Conservation (phyloP, 306 rosid species). For the Castanea mollissima region DNA sequence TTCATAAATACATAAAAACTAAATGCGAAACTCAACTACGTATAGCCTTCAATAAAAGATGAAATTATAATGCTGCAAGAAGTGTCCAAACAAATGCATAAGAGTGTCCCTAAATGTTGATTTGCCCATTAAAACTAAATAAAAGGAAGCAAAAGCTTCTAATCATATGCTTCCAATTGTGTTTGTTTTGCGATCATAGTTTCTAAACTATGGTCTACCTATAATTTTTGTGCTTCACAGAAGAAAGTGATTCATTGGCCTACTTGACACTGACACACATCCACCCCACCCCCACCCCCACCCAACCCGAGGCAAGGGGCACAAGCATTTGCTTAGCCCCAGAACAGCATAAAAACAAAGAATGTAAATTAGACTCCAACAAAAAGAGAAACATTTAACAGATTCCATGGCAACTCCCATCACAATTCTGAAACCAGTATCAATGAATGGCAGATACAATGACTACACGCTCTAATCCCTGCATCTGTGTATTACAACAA, state of each 20-base stretch:
- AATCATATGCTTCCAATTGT: neutral
- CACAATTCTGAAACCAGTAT: neutral
- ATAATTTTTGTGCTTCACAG: neutral
- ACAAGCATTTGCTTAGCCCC: neutral
- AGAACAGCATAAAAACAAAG: neutral
- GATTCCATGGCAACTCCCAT: neutral
- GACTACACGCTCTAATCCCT: neutral
- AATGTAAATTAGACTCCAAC: neutral
- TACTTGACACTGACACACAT: neutral
- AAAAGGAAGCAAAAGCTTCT: neutral
- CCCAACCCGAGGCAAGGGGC: neutral
- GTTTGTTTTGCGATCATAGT: neutral
- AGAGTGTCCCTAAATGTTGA: neutral
- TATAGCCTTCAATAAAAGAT: neutral
- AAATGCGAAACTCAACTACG: neutral
- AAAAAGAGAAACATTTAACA: neutral
- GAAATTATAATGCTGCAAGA: neutral
- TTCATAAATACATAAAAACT: neutral
- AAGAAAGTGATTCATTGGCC: neutral
- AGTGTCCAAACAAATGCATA: neutral
- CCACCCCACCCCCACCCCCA: neutral
- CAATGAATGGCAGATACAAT: neutral
- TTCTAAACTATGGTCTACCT: neutral
- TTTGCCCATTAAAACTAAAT: neutral
- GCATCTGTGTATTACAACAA: neutral